Evolutionary conservation across 2,329 filamentous ascomycete genomes (phyloP).

Genomic region (Fusarium sp.): DNA sequence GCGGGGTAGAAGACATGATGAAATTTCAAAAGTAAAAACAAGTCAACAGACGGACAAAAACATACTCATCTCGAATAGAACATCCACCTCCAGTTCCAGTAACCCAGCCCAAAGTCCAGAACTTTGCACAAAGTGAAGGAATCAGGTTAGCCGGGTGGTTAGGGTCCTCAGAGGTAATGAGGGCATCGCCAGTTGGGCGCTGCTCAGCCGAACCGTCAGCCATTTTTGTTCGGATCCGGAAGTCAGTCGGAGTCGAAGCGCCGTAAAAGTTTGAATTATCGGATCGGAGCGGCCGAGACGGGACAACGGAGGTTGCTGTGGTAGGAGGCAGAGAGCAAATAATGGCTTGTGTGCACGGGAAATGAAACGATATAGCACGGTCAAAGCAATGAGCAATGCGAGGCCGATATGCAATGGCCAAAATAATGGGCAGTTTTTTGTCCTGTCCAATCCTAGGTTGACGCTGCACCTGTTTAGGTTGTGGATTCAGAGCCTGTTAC

Average conservation of each 20-base stretch:
- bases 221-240: slow-evolving; percentile 16
- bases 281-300: slow-evolving; percentile 30
- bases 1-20: slow-evolving; percentile 17
- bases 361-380: slow-evolving; percentile 33
- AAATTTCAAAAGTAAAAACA: slow-evolving; percentile 37
- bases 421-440: slow-evolving; percentile 27
- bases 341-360: slow-evolving; percentile 25
- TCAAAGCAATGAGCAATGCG: not conserved
- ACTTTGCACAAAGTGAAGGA: slow-evolving; percentile 91
- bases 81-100: slow-evolving; percentile 87
- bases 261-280: slow-evolving; percentile 1
- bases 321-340: slow-evolving; percentile 4
- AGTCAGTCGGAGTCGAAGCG: slow-evolving; percentile 19
- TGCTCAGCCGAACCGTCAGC: slow-evolving; percentile 25
- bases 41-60: slow-evolving; percentile 16
- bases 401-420: not conserved
- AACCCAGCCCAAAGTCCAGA: slow-evolving; percentile 96
- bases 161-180: slow-evolving; percentile 74
- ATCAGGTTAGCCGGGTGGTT: slow-evolving; percentile 96
- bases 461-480: slow-evolving; percentile 28
- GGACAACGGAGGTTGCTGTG: slow-evolving; percentile 24
- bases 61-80: slow-evolving; percentile 76
- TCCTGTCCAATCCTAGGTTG: slow-evolving; percentile 9
- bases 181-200: slow-evolving; percentile 47
- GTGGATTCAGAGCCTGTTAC: not conserved